Percentiles rank a stretch among this genome's conserved stretches.
These are phyloP conservation scores for Paramarasmius palmivorus DNA, from an alignment of 1,284 basidiomycete species.

Conservation along the genomic window DNA sequence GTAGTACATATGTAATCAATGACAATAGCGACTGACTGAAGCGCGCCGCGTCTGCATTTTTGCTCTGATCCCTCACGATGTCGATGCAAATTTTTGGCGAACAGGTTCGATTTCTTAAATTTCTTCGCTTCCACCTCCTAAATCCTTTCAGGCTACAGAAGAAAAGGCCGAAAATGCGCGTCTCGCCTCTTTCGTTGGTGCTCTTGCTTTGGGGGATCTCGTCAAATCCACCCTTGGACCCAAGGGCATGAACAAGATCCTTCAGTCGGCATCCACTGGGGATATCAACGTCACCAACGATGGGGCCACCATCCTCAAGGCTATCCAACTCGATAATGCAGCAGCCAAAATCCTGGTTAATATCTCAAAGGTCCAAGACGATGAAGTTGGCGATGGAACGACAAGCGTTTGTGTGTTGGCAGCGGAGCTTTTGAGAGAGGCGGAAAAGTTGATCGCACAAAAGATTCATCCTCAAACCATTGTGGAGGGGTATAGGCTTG, in stretches of 20 bases:
- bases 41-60: neutral
- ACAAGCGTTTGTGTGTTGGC: conserved; percentile 94
- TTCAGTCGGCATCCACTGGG: conserved; percentile 89
- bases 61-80: conserved; percentile 26
- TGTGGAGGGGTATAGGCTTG: conserved; percentile 96
- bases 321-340: conserved; percentile 97
- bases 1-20: too few relatives aligned
- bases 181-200: conserved; percentile 97
- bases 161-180: conserved; percentile 99
- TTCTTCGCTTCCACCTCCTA: conserved; percentile 3
- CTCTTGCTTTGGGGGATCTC: conserved; percentile 94
- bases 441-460: conserved; percentile 90
- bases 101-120: conserved; percentile 28
- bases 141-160: conserved; percentile 78
- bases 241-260: conserved; percentile 96
- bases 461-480: conserved; percentile 99
- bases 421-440: conserved; percentile 90
- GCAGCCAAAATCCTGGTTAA: conserved; percentile 99
- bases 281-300: conserved; percentile 99
- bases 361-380: conserved; percentile 99
- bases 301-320: conserved; percentile 97
- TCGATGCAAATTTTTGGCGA: conserved; percentile 48
- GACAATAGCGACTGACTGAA: conserved; percentile 18
- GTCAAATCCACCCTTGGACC: conserved; percentile 98
- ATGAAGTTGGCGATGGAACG: conserved; percentile 98